Percentiles rank a stretch among this genome's conserved stretches.
Conservation (phyloP, 257 asterid species). For the Nicotiana knightiana region DNA sequence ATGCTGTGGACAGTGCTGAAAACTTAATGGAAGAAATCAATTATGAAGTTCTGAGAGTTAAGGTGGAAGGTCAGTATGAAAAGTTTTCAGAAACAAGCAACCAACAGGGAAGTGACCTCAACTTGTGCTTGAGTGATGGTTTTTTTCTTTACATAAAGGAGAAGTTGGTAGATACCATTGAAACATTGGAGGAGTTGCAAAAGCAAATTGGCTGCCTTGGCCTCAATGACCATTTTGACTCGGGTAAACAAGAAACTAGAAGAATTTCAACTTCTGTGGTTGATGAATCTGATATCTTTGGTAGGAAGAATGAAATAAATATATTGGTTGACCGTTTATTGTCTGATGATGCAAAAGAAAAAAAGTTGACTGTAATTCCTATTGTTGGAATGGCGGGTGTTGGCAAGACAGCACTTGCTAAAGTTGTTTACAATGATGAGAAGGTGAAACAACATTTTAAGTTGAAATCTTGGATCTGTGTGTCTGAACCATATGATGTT, state of each 20-base stretch:
- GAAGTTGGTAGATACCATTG: background rate
- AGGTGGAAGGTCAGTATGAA: background rate
- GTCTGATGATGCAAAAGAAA: background rate
- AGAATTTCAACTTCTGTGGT: slow-evolving; percentile 11
- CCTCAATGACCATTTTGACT: background rate
- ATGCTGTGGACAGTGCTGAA: background rate
- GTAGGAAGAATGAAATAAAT: background rate
- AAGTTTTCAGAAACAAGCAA: background rate
- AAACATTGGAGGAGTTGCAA: slow-evolving; percentile 3
- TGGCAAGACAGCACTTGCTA: slow-evolving; percentile 12
- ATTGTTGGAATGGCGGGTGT: background rate
- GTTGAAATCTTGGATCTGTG: slow-evolving; percentile 12
- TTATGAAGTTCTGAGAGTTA: background rate
- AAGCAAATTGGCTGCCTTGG: background rate
- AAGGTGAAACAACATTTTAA: background rate
- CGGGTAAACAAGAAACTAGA: background rate
- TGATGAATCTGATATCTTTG: background rate
- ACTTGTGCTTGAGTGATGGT: background rate
- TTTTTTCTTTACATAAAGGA: background rate
- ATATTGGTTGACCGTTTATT: background rate
- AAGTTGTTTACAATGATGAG: slow-evolving; percentile 14
- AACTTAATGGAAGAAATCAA: slow-evolving; percentile 2
- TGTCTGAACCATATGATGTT: slow-evolving; percentile 14
- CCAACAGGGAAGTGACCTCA: background rate
- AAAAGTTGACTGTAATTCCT: background rate